Evolutionary conservation across 2,329 filamentous ascomycete genomes (phyloP).

Genomic region (Cadophora gregata): DNA sequence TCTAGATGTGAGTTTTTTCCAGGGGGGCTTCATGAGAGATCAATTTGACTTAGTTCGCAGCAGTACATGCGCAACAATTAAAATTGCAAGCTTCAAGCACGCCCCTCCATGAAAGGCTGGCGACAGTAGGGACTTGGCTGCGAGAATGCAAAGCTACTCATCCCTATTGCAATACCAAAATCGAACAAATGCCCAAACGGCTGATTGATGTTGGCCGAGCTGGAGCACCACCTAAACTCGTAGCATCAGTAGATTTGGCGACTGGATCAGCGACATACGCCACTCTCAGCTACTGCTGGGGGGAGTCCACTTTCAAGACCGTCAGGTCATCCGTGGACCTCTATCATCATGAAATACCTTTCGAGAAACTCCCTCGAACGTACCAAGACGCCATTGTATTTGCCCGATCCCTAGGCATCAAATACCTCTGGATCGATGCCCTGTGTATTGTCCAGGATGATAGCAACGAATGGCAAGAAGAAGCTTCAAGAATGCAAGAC

Average conservation of each 20-base stretch:
- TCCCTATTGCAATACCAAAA: background rate
- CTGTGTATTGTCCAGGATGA: constrained; percentile 29
- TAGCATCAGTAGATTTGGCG: background rate
- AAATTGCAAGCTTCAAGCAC: background rate
- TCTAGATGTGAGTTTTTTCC: background rate
- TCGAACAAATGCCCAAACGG: background rate
- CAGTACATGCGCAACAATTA: background rate
- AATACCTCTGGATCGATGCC: constrained; percentile 30
- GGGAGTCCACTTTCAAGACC: background rate
- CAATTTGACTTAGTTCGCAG: background rate
- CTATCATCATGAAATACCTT: background rate
- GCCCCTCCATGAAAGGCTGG: background rate
- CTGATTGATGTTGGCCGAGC: constrained; percentile 1
- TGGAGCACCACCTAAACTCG: background rate
- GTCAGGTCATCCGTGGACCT: background rate
- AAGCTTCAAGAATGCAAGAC: constrained; percentile 18
- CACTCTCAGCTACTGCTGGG: constrained; percentile 20
- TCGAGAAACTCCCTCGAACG: constrained; percentile 13
- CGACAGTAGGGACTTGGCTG: background rate
- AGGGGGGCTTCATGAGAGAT: background rate
- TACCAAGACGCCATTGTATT: constrained; percentile 22
- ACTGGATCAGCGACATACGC: background rate
- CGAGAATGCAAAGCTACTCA: constrained; percentile 1
- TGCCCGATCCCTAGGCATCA: constrained; percentile 13
- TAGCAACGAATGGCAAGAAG: constrained; percentile 16